A percentile compares a stretch with the other conserved stretches of the same genome.
Evolutionary conservation across 1,284 basidiomycete species (phyloP).

Genomic region (Ustilago esculenta): DNA sequence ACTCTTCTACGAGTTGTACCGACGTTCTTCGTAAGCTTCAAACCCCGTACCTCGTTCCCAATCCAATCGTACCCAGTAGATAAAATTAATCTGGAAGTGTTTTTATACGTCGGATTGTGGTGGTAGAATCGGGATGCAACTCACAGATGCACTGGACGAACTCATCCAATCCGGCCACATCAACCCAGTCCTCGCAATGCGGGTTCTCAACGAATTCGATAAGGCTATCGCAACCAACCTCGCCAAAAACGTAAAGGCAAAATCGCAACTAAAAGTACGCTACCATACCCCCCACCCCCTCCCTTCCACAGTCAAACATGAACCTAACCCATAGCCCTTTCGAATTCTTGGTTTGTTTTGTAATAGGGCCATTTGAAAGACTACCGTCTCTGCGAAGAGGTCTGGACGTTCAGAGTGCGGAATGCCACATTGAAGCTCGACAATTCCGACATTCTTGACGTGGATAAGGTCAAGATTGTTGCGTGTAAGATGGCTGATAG

Average conservation of each 20-base stretch:
- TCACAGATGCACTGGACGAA: constrained; percentile 99
- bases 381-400: constrained; percentile 65
- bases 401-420: constrained; percentile 65
- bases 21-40: constrained; percentile 57
- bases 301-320: not conserved
- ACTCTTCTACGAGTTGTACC: constrained; percentile 60
- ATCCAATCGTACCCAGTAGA: too few relatives aligned
- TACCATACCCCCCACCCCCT: not conserved
- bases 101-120: too few relatives aligned
- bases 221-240: constrained; percentile 64
- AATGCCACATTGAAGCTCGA: constrained; percentile 65
- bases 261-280: constrained; percentile 60
- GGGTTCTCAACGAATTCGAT: constrained; percentile 76
- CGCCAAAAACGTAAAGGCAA: constrained; percentile 61
- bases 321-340: too few relatives aligned
- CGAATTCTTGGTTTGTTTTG: too few relatives aligned
- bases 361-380: constrained; percentile 62
- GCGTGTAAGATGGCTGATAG: constrained; percentile 64
- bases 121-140: constrained; percentile 86
- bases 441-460: constrained; percentile 59
- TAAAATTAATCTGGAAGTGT: too few relatives aligned
- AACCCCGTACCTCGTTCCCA: too few relatives aligned
- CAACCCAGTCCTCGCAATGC: constrained; percentile 96
- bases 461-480: constrained; percentile 64
- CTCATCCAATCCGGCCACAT: constrained; percentile 96